Evolutionary conservation across 2,329 filamentous ascomycete genomes (phyloP).

Genomic region (Metarhizium guizhouense): DNA sequence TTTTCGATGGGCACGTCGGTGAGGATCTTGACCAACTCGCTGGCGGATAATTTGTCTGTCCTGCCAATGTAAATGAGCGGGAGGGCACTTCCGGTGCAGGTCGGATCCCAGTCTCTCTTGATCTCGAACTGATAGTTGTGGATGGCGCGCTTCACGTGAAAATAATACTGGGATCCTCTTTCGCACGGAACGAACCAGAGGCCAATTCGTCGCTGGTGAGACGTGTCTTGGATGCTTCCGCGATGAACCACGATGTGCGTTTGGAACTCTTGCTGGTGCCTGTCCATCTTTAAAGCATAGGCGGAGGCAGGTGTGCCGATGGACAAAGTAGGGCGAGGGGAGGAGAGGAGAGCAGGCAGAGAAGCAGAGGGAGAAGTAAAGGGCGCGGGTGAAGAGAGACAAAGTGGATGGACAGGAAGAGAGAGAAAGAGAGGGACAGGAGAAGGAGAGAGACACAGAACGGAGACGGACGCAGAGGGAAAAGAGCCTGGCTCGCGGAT

Average conservation of each 20-base stretch:
- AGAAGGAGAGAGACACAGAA: no score
- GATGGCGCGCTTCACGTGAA: slow-evolving; percentile 5
- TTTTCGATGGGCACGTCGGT: slow-evolving; percentile 6
- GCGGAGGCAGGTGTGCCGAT: background rate
- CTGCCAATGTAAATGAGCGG: slow-evolving; percentile 7
- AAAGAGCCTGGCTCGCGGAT: background rate
- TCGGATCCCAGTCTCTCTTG: slow-evolving; percentile 8
- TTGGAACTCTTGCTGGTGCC: slow-evolving; percentile 4
- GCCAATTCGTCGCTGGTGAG: slow-evolving; percentile 8
- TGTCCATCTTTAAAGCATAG: background rate
- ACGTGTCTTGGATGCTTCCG: slow-evolving; percentile 8
- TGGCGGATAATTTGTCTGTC: slow-evolving; percentile 6
- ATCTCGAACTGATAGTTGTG: slow-evolving; percentile 6
- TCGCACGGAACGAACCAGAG: slow-evolving; percentile 7
- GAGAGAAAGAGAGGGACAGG: background rate
- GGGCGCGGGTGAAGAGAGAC: background rate
- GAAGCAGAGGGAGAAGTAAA: background rate
- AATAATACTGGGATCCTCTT: slow-evolving; percentile 7
- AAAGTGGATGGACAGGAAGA: background rate
- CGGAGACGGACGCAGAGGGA: no score
- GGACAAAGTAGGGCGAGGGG: background rate
- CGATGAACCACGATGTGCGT: slow-evolving; percentile 10
- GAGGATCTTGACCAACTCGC: slow-evolving; percentile 3
- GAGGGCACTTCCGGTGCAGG: slow-evolving; percentile 8
- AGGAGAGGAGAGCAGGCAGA: background rate